Conservation (phyloP, 2,329 filamentous ascomycete genomes). For the Hymenoscyphus salicellus region DNA sequence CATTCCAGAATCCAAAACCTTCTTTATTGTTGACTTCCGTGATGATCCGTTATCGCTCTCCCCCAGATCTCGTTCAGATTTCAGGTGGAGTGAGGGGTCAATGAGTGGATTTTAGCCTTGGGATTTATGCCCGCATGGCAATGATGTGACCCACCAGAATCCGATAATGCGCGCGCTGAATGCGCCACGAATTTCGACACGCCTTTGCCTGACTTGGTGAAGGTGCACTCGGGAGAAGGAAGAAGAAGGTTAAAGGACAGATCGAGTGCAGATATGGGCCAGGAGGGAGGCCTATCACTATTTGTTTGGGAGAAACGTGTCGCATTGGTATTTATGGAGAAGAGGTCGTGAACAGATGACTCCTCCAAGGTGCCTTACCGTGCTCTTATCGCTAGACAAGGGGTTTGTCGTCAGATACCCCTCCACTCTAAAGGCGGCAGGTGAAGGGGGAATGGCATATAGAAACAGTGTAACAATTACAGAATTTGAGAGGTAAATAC, state of each 20-base stretch:
- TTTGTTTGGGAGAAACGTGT: neutral
- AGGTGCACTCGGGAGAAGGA: neutral
- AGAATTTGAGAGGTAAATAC: neutral
- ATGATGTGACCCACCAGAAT: neutral
- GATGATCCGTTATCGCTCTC: neutral
- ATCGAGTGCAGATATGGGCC: neutral
- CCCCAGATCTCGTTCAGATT: neutral
- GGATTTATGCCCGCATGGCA: constrained; percentile 1
- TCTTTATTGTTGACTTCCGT: neutral
- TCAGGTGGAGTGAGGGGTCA: too few species aligned
- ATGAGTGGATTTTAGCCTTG: constrained; percentile 2
- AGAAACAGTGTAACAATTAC: neutral
- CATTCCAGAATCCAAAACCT: neutral
- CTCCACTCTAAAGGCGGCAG: neutral
- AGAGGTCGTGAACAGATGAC: neutral
- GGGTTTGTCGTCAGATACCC: constrained; percentile 2
- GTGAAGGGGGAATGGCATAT: neutral
- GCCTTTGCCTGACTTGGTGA: neutral
- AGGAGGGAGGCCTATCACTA: neutral
- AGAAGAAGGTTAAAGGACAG: neutral
- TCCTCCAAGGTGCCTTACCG: neutral
- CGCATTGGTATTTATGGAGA: constrained; percentile 2
- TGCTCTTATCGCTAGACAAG: neutral
- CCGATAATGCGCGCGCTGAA: constrained; percentile 4
- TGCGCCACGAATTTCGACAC: neutral